Percentiles rank a stretch among this genome's conserved stretches.
Evolutionary conservation across 192 early-diverging fungal species (phyloP).

Genomic region (Diversispora epigaea): DNA sequence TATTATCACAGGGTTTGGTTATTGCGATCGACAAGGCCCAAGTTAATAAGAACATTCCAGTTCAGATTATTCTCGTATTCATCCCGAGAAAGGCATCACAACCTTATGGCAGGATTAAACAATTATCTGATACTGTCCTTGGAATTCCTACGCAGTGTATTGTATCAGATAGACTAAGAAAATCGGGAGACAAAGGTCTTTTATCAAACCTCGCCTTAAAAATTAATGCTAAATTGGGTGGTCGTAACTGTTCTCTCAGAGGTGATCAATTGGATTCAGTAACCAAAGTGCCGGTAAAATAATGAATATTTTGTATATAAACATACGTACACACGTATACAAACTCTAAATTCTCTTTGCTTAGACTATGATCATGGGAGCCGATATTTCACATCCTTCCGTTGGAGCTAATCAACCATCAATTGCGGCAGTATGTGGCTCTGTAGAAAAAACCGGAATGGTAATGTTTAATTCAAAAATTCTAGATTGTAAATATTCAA

Average conservation of each 20-base stretch:
- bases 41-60: conserved; percentile 29
- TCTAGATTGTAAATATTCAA: too few relatives aligned
- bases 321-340: background rate
- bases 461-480: conserved; percentile 10
- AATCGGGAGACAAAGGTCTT: conserved; percentile 73
- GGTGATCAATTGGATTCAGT: conserved; percentile 56
- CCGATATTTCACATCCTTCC: conserved; percentile 88
- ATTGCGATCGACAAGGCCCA: background rate
- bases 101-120: conserved; percentile 79
- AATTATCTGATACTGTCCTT: conserved; percentile 81
- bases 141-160: conserved; percentile 91
- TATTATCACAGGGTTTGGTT: background rate
- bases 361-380: conserved; percentile 81
- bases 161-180: conserved; percentile 62
- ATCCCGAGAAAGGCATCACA: conserved; percentile 76
- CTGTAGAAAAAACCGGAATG: conserved; percentile 54
- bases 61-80: conserved; percentile 81
- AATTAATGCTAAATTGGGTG: conserved; percentile 92
- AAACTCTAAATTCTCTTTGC: background rate
- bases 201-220: conserved; percentile 92
- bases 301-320: background rate
- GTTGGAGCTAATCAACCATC: conserved; percentile 38
- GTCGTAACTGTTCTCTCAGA: conserved; percentile 70
- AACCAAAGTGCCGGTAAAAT: conserved; percentile 36
- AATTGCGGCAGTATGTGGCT: conserved; percentile 40